Evolutionary conservation across 805 yeast genomes (phyloP), one percentile per base, ranked within the genome.

Genomic region (Metschnikowia lochheadii): DNA sequence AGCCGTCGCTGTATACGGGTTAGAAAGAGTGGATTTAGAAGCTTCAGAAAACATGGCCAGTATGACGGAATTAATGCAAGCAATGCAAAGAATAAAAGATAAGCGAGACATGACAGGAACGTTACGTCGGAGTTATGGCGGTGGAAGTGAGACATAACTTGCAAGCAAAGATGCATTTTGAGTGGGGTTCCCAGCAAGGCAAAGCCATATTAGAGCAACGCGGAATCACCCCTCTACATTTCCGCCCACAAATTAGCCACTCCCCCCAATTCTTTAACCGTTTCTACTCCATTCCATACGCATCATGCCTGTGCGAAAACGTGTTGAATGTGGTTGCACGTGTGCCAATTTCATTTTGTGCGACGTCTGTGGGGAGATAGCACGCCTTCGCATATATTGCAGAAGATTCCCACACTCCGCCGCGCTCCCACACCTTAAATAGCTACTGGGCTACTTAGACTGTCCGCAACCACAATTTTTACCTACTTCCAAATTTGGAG

Each of bases 371-470:
- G 42, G 36, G 26, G 35, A 32, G 33, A 40, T 13, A 31, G 20
- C 45, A 33, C 15, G 37, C 43, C 33, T 29, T 23, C 13, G 38
- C 45, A 42, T 42, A 33, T 42, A 42, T 42, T 42, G 38, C 45
- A 20, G 31, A 21, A 34, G 36, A 33, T 42, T 40, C 43, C 43
- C 43, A 39, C 44, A 13, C 38, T 31, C 32, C 18, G 38, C 38
- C 45, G 45, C 45, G 34, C 38, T 34, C 33, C 29, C 20, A 40
- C 43, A 26, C 31, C n/a, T 15, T 29, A 14, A 20, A 21, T 4
- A 39, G 41, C 15, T 26, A 11, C 20, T 29, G 15, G 15, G 34
- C 34, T 40, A 40, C 14, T 40, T 20, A n/a, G 43, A 20, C 34
- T 10, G 5, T 13, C 33, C 33, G 34, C 33, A 26, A 40, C 31